phyloP scores from a whole-genome alignment of 169 alveolate genomes.

The Cystoisospora suis region DNA sequence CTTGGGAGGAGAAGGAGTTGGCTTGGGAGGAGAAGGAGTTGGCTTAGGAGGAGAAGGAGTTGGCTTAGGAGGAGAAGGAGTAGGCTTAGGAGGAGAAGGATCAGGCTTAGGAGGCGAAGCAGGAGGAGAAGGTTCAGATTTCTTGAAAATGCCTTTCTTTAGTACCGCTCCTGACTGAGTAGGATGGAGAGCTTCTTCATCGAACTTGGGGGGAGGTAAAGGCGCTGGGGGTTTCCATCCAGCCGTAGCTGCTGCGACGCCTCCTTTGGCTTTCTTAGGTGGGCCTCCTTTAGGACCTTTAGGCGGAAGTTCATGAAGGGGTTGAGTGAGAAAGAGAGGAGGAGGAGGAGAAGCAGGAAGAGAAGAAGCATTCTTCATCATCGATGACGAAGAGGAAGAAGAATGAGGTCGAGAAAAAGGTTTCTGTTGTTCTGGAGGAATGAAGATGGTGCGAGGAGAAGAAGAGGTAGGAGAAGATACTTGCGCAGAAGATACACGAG shows the following conservation, averaged over 20 bases:
- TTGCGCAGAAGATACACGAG: no score
- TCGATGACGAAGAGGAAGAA: neutral
- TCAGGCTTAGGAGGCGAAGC: neutral
- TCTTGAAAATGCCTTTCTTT: conserved; percentile 29
- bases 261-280: conserved; percentile 41
- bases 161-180: neutral
- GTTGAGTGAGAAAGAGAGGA: neutral
- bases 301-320: conserved; percentile 40
- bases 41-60: neutral
- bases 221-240: conserved; percentile 23
- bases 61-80: neutral
- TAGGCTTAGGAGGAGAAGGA: no score
- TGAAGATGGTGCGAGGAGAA: no score
- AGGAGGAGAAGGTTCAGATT: neutral
- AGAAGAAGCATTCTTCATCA: neutral
- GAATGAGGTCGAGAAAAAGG: no score
- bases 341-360: neutral
- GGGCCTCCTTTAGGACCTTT: conserved; percentile 44
- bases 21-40: neutral
- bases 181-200: neutral
- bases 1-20: neutral
- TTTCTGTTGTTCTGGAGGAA: no score
- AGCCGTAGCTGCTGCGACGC: conserved; percentile 3
- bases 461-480: no score
- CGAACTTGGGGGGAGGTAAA: conserved; percentile 6